Evolutionary conservation across 2,329 filamentous ascomycete species (phyloP), one percentile per base, ranked within the genome.

Genomic region (Blumeria graminis): DNA sequence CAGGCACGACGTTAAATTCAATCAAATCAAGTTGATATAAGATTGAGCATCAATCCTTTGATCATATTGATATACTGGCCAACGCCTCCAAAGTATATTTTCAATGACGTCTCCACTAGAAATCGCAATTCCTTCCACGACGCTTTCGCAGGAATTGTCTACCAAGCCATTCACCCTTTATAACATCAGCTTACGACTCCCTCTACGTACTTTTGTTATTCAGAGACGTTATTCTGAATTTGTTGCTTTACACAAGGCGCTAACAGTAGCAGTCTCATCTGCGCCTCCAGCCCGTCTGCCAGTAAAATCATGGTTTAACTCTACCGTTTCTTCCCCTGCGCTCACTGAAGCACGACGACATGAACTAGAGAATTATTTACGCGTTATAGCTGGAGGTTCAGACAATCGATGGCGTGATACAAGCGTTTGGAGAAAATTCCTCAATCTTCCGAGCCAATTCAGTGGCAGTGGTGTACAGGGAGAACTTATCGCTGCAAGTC

Each of bases 181-280:
- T 72, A 85, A 86, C 67, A 82, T 89, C 68, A 81, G 79, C 22
- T 74, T 92, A 58, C 80, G 84, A 55, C 79, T 88, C 1, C 85
- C 86, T 0, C 75, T 90, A 13, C 80, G 83, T 52, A 84, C 83
- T 4, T 84, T 82, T 63, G 81, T 84, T 61, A 74, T 88, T 5
- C 79, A 81, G 64, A 90, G 89, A 69, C 83, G 86, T 63, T 93
- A 90, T 72, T 86, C 81, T 56, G 86, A 92, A 66, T 92, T 92
- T 65, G 71, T 72, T 56, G 67, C 73, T 51, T 78, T 93, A 14
- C 78, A 92, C 69, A 68, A 71, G 34, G 69, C 75, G 3, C 74
- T 93, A 8, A 72, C 73, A 18, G 70, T 74, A 43, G 71, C 78
- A 54, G 76, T 81, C 57, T 79, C 80, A 62, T 65, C 71, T 22